Base-by-base conservation (phyloP, 1,284 basidiomycete genomes). In the Apiotrichum gracile region DNA sequence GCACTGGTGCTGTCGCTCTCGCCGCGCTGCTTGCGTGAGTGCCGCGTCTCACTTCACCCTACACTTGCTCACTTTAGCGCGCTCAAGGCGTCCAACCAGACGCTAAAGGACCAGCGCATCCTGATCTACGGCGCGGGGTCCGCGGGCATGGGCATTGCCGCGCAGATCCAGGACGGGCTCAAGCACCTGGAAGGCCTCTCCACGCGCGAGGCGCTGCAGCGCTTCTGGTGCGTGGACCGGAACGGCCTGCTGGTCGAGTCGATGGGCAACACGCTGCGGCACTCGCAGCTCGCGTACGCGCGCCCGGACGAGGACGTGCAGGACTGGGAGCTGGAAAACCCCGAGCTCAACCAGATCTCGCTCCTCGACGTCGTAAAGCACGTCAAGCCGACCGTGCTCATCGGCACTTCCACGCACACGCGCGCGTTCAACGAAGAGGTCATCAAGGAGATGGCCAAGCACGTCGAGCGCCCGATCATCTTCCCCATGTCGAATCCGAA, bases 401-500 rank as follows among this genome's bases (percentile, higher is more conserved):
- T 92, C 62, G 91, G 91, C 48, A 87, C 86, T 57, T 91, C 87
- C 44, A 93, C 91, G 0, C 79, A 83, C 42, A 80, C 81, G 8
- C 85, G 88, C 12, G 87, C 86, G 19, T 96, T 96, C 76, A 85
- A 81, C 31, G 84, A 91, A 73, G 82, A 85, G 49, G 78, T 92
- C 39, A 62, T 77, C 51, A 58, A 77, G 58, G 82, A 85, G 55
- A 90, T 91, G 87, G 81, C 82, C 34, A 78, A 80, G 60, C 78
- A 81, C 54, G 81, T 81, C 40, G 85, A 87, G 48, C 76, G 86
- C 51, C 89, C 89, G 0, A 86, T 91, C 68, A 89, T 91, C 61
- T 48, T 91, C 66, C 87, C 88, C 13, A 78, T 91, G 62, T 87
- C 85, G 47, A 92, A 92, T 73, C 89, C 88, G 6, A 89, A 84